Percentiles rank a stretch among this genome's conserved stretches.
Evolutionary conservation across 139 green algal species (phyloP).

Genomic region (Dunaliella primolecta): DNA sequence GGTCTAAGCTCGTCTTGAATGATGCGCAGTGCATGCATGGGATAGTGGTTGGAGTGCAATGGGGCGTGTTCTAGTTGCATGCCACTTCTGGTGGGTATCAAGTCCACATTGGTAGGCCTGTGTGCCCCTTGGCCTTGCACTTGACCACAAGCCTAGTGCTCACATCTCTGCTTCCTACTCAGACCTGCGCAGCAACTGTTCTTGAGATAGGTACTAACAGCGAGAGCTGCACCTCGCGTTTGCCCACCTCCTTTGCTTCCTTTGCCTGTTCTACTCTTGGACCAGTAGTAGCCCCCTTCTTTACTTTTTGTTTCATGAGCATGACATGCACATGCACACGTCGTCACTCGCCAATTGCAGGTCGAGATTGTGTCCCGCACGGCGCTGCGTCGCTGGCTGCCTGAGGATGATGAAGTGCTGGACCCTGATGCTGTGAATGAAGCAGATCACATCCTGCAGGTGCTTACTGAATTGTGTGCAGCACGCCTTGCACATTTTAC

Average conservation of each 20-base stretch:
- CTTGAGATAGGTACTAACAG: too few relatives aligned
- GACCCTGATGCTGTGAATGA: conserved; percentile 29
- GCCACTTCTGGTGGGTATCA: too few relatives aligned
- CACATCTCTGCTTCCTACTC: too few relatives aligned
- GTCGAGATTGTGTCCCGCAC: conserved; percentile 44
- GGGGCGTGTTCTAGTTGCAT: too few relatives aligned
- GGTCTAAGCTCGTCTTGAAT: too few relatives aligned
- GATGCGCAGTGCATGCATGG: background rate
- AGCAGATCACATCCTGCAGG: conserved; percentile 39
- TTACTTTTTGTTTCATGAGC: background rate
- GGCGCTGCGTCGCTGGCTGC: conserved; percentile 41
- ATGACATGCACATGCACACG: background rate
- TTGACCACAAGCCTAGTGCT: background rate
- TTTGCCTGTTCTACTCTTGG: background rate
- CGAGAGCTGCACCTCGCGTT: background rate
- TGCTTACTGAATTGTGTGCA: too few relatives aligned
- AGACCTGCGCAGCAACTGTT: too few relatives aligned
- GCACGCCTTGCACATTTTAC: too few relatives aligned
- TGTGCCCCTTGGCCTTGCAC: too few relatives aligned
- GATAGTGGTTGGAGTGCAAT: background rate
- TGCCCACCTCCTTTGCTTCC: background rate
- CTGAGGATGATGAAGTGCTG: conserved; percentile 37
- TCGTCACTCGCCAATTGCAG: background rate
- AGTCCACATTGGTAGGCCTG: too few relatives aligned
- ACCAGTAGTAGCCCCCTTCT: background rate